Conservation (phyloP, 345 rosid species). For the Citrus sinensis region DVS_A1.0 CM039162.1:26860001-26860500, state of each 20-base stretch:
- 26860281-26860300: constrained; percentile 51
- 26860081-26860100: constrained; percentile 9
- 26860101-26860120: constrained; percentile 50
- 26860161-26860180: constrained; percentile 48
- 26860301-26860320: constrained; percentile 54
- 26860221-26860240: constrained; percentile 39
- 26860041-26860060: neutral
- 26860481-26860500: constrained; percentile 58
- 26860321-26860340: constrained; percentile 53
- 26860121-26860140: constrained; percentile 61
- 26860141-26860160: constrained; percentile 56
- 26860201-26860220: constrained; percentile 45
- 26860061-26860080: constrained; percentile 11
- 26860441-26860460: constrained; percentile 69
- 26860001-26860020: constrained; percentile 93
- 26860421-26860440: constrained; percentile 10
- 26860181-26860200: constrained; percentile 47
- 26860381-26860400: neutral
- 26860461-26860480: constrained; percentile 81
- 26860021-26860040: constrained; percentile 26
- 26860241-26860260: constrained; percentile 41
- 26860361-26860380: neutral
- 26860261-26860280: constrained; percentile 47
- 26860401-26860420: neutral
- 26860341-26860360: neutral